These are phyloP conservation scores for Fusarium brevicatenulatum DNA, from an alignment of 2,329 filamentous ascomycete genomes.

Conservation along the genomic window DNA sequence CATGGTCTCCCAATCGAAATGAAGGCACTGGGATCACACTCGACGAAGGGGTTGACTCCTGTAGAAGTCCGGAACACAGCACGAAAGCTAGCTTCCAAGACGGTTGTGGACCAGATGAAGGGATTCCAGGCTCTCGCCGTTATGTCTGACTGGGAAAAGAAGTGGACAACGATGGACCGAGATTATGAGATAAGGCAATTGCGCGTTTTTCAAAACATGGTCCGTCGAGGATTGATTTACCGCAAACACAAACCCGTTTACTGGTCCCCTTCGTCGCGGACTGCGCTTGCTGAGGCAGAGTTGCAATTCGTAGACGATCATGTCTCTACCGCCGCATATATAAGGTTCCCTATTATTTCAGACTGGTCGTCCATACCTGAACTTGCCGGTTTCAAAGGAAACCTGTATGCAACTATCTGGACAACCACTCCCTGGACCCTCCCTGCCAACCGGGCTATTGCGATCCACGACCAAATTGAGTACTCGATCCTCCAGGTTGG, in stretches of 20 bases:
- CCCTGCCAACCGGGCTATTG: conserved; percentile 91
- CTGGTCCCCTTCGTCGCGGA: conserved; percentile 83
- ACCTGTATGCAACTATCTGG: conserved; percentile 89
- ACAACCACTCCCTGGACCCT: conserved; percentile 98
- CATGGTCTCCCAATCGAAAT: conserved; percentile 97
- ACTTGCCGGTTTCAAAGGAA: conserved; percentile 54
- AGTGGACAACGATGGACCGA: conserved; percentile 83
- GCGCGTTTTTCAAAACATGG: conserved; percentile 79
- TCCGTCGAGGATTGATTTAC: conserved; percentile 78
- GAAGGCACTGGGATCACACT: conserved; percentile 78
- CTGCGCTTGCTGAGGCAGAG: conserved; percentile 85
- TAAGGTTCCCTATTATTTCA: conserved; percentile 77
- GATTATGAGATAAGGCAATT: conserved; percentile 80
- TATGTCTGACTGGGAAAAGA: conserved; percentile 82
- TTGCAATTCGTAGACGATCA: conserved; percentile 84
- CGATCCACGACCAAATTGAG: conserved; percentile 76
- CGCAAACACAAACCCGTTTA: conserved; percentile 84
- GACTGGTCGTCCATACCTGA: conserved; percentile 47
- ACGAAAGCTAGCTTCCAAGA: conserved; percentile 71
- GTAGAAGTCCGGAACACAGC: conserved; percentile 73
- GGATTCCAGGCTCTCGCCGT: conserved; percentile 78
- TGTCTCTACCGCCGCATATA: conserved; percentile 76
- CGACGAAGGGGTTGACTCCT: conserved; percentile 57
- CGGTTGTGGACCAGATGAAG: conserved; percentile 77
- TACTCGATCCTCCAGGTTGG: conserved; percentile 75